Evolutionary conservation across 441 rosid genomes (phyloP).

Genomic region (Croton setiger): DNA sequence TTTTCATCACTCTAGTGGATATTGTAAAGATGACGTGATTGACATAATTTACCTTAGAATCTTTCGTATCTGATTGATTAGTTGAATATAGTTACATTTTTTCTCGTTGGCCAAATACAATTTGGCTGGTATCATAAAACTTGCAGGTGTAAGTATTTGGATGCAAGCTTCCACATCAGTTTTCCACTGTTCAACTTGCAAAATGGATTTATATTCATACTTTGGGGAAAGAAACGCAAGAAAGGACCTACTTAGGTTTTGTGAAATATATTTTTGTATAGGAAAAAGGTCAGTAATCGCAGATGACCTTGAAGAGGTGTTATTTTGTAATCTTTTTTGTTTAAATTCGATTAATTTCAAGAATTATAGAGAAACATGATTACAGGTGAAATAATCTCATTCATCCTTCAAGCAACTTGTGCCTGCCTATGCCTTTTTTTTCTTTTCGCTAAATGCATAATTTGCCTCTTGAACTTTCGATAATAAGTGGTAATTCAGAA

Average conservation of each 20-base stretch:
- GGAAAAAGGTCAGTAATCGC: slow-evolving; percentile 6
- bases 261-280: slow-evolving; percentile 19
- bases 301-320: slow-evolving; percentile 22
- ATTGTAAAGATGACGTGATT: too few species aligned
- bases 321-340: slow-evolving; percentile 10
- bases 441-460: too few species aligned
- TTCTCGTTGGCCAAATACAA: not conserved
- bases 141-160: slow-evolving; percentile 28
- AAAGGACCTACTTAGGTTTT: slow-evolving; percentile 6
- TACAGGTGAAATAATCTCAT: slow-evolving; percentile 11
- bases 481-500: too few species aligned
- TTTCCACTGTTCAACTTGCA: not conserved
- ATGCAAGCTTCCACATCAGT: slow-evolving; percentile 3
- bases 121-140: slow-evolving; percentile 10
- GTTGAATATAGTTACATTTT: not conserved
- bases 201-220: slow-evolving; percentile 2
- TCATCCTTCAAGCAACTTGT: not conserved
- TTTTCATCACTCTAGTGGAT: too few species aligned
- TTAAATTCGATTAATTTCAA: slow-evolving; percentile 9
- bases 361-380: not conserved
- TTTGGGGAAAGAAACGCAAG: not conserved
- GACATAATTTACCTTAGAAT: too few species aligned
- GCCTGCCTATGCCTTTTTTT: not conserved
- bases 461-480: too few species aligned
- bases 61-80: too few species aligned